Base-by-base conservation (phyloP, 2,329 filamentous ascomycete genomes). In the Diaporthe vexans region DNA sequence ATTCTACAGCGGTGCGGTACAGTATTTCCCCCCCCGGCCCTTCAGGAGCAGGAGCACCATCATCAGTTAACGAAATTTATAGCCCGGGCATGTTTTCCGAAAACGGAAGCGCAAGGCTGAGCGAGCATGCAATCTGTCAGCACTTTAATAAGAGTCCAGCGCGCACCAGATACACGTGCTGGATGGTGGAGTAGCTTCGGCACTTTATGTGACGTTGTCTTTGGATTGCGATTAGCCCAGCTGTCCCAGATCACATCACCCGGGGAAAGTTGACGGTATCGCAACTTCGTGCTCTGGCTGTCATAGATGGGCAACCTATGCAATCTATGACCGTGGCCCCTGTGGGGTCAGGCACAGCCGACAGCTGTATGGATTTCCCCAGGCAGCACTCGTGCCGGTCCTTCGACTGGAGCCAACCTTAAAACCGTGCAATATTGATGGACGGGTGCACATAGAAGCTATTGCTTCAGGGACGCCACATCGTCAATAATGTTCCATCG, bases 21-120 rank as follows among this genome's bases (percentile, higher is more conserved):
- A 33, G 26, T 46, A 11, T 52, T 24, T 8, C 17, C 3, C 46
- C 46, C 46, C 61, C 52, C 29, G 61, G 21, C 51, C 13, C 46
- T 19, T 67, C 37, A 40, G 37, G 37, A 40, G 13, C 43, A 17
- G 26, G 43, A 35, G 43, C 43, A 65, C 19, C 61, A 52, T 5
- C 19, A n/a, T 13, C 46, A 35, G 63, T 24, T 19, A 52, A 67
- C 43, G 61, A 51, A n/a, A 52, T 67, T 52, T 52, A 51, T 35
- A 52, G 63, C 63, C 29, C 63, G 63, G 63, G 63, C 13, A 9
- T 67, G 33, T 67, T 52, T 67, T 67, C 63, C 63, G 63, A 29
- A 67, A 67, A 67, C 13, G 63, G 63, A 67, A 67, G 46, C 46
- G 26, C 63, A 67, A 67, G 63, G 63, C 63, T 67, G 63, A 67